phyloP scores from a whole-genome alignment of 23 red algal genomes.

The Gracilariopsis chorda region DNA sequence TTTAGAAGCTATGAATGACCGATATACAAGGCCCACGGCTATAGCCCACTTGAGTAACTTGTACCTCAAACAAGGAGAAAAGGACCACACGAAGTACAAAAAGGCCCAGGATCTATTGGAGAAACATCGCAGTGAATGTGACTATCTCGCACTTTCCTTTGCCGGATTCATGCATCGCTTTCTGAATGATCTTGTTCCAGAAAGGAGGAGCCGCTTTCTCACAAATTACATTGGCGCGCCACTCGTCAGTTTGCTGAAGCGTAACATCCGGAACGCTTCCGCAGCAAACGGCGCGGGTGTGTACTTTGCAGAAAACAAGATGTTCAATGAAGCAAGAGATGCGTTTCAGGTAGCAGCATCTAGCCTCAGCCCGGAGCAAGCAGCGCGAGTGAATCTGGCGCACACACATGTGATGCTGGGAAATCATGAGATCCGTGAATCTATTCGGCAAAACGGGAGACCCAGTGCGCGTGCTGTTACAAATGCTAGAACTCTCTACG shows the following conservation, averaged over 20 bases:
- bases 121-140: conserved; percentile 37
- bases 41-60: conserved; percentile 25
- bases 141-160: conserved; percentile 56
- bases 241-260: conserved; percentile 25
- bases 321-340: conserved; percentile 46
- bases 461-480: background rate
- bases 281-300: conserved; percentile 67
- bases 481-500: conserved; percentile 21
- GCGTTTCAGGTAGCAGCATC: conserved; percentile 53
- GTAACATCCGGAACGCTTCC: conserved; percentile 35
- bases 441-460: conserved; percentile 24
- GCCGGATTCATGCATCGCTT: conserved; percentile 54
- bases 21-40: conserved; percentile 10
- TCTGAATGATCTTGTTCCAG: conserved; percentile 47
- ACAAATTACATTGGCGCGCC: conserved; percentile 57
- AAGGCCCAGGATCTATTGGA: conserved; percentile 37
- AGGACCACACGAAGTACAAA: conserved; percentile 21
- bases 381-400: conserved; percentile 56
- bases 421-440: conserved; percentile 46
- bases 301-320: conserved; percentile 66
- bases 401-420: conserved; percentile 53
- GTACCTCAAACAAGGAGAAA: conserved; percentile 26
- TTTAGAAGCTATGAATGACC: conserved; percentile 33
- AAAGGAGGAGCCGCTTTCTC: conserved; percentile 43
- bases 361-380: background rate